Base-by-base conservation (phyloP, 805 yeast species). In the Zygosaccharomyces lentus region DNA sequence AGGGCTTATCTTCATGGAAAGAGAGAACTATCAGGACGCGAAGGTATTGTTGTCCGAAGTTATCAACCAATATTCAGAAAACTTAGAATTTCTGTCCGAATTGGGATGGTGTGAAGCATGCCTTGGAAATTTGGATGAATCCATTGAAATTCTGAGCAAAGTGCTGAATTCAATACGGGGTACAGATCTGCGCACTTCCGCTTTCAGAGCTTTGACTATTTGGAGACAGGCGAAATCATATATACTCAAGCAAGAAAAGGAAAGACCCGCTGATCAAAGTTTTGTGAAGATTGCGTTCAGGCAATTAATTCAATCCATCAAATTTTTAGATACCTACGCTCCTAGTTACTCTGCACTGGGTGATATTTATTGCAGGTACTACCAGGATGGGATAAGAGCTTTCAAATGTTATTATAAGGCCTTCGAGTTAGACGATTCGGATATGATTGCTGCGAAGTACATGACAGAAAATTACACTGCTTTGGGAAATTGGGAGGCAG, bases 371-470 rank as follows among this genome's bases (percentile, higher is more conserved):
- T 65, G 75, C 3, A 73, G 76, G 1, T 69, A 75, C 48, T 81
- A 74, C 49, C 65, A 71, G 8, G 96, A 89, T 57, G 60, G 66
- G 23, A 67, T 69, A 0, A 76, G 93, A 39, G 95, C 97, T 0
- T 81, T 81, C 44, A 88, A 87, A 60, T 89, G 96, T 63, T 91
- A 83, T 62, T 80, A 83, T 61, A 87, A 82, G 57, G 96, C 98
- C 0, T 86, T 91, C 61, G 97, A 91, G 57, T 67, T 91, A 25
- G 93, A 89, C 63, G 75, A 82, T 0, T 77, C 83, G 10, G 95
- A 93, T 58, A 67, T 84, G 7, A 68, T 65, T 1, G 87, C 99
- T 1, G 95, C 96, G 0, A 74, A 75, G 54, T 77, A 78, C 49
- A 72, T 93, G 46, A 87, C 87, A 4, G 74, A 76, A 21, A 81